phyloP scores from a whole-genome alignment of 1,139 yeast species.

The Scheffersomyces titani region DNA sequence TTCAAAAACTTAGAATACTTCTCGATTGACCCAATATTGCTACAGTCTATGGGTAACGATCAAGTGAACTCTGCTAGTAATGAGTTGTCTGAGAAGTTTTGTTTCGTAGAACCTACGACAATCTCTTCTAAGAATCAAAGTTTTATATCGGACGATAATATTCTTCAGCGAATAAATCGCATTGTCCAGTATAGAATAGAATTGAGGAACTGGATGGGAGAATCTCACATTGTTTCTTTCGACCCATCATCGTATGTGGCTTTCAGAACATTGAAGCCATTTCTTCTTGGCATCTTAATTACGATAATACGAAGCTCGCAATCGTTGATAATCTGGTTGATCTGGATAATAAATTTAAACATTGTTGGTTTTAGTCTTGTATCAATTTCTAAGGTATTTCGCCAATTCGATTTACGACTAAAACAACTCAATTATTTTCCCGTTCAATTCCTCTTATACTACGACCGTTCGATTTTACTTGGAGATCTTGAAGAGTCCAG shows the following conservation, averaged over 20 bases:
- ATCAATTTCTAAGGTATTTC: constrained; percentile 59
- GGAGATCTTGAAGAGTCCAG: constrained; percentile 19
- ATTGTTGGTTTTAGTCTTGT: constrained; percentile 23
- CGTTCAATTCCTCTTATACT: constrained; percentile 65
- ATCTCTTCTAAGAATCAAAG: constrained; percentile 4
- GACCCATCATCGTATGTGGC: background rate
- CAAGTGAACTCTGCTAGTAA: constrained; percentile 3
- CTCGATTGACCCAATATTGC: constrained; percentile 69
- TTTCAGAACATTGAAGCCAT: background rate
- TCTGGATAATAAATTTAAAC: constrained; percentile 26
- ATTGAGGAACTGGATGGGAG: constrained; percentile 4
- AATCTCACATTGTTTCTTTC: background rate
- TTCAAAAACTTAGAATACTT: constrained; percentile 76
- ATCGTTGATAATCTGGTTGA: constrained; percentile 18
- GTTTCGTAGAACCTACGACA: constrained; percentile 10
- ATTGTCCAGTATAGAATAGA: constrained; percentile 24
- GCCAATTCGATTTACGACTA: constrained; percentile 77
- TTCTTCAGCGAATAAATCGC: constrained; percentile 36
- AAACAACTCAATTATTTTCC: constrained; percentile 83
- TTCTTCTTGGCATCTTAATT: background rate
- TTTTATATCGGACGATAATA: constrained; percentile 27
- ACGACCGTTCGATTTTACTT: constrained; percentile 33
- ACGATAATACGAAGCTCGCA: background rate
- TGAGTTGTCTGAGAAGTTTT: constrained; percentile 7
- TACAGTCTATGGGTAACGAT: constrained; percentile 49